These are phyloP conservation scores for Apiospora hydei DNA, from an alignment of 2,329 filamentous ascomycete species.

Conservation along the genomic window DNA sequence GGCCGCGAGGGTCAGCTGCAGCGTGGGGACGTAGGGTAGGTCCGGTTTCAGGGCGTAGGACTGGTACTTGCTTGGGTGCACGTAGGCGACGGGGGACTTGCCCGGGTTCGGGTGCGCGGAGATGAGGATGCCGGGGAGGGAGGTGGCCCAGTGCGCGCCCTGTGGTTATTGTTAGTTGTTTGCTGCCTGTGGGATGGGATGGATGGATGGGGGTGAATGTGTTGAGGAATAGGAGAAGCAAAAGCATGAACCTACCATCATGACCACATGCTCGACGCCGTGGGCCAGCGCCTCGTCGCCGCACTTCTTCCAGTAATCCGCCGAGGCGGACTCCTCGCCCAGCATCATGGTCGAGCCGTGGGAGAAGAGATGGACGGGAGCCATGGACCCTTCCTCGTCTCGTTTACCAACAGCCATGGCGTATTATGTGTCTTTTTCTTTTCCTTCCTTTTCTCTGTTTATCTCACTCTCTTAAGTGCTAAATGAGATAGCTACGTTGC, in stretches of 20 bases:
- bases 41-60: conserved; percentile 69
- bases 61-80: conserved; percentile 69
- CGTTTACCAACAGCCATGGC: conserved; percentile 30
- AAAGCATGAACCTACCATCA: conserved; percentile 58
- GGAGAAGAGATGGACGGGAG: conserved; percentile 72
- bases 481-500: not conserved
- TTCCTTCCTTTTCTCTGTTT: not conserved
- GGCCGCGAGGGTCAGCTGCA: conserved; percentile 55
- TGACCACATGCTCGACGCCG: conserved; percentile 67
- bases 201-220: not conserved
- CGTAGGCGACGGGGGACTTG: conserved; percentile 72
- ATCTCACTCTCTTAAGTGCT: not conserved
- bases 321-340: conserved; percentile 67
- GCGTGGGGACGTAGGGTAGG: conserved; percentile 56
- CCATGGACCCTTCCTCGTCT: conserved; percentile 35
- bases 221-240: not conserved
- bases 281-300: conserved; percentile 68
- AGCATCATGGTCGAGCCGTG: conserved; percentile 79
- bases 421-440: not conserved
- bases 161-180: conserved; percentile 34
- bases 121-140: conserved; percentile 64
- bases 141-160: conserved; percentile 72
- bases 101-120: conserved; percentile 64
- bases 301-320: conserved; percentile 70
- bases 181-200: not conserved